Conservation (phyloP, 345 rosid genomes). For the Viola odorata region DNA sequence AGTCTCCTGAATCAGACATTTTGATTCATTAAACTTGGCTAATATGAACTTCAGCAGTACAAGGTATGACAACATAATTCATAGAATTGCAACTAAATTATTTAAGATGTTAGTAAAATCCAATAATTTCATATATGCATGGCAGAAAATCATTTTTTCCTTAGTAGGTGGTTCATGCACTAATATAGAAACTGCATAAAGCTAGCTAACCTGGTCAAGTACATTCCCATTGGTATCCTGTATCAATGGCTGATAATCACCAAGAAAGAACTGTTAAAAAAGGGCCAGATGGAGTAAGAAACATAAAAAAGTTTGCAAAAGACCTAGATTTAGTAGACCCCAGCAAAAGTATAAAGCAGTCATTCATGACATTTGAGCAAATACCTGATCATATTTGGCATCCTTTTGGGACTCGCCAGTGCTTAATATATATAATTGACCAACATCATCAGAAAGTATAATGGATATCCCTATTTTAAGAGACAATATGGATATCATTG, state of each 20-base stretch:
- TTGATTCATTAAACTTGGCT: background rate
- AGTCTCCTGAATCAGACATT: slow-evolving; percentile 67
- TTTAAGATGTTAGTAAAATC: too few species aligned
- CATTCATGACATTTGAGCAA: slow-evolving; percentile 4
- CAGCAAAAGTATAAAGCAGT: slow-evolving; percentile 11
- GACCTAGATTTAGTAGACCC: slow-evolving; percentile 5
- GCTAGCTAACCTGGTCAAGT: slow-evolving; percentile 78
- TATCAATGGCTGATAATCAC: slow-evolving; percentile 91
- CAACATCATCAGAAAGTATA: slow-evolving; percentile 98
- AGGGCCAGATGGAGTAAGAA: slow-evolving; percentile 2
- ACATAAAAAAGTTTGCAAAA: background rate
- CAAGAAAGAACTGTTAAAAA: slow-evolving; percentile 76
- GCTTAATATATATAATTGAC: slow-evolving; percentile 78
- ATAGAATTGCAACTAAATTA: too few species aligned
- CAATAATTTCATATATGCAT: too few species aligned
- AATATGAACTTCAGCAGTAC: too few species aligned
- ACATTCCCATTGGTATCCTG: slow-evolving; percentile 80
- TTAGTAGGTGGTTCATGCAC: background rate
- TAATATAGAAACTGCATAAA: background rate
- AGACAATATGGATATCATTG: slow-evolving; percentile 1
- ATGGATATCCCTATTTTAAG: slow-evolving; percentile 68
- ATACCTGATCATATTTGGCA: slow-evolving; percentile 97
- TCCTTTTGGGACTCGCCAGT: slow-evolving; percentile 95
- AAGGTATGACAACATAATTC: too few species aligned
- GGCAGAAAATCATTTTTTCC: too few species aligned